Conservation (phyloP, 1,139 yeast genomes). For the Suhomyces maxii region DNA sequence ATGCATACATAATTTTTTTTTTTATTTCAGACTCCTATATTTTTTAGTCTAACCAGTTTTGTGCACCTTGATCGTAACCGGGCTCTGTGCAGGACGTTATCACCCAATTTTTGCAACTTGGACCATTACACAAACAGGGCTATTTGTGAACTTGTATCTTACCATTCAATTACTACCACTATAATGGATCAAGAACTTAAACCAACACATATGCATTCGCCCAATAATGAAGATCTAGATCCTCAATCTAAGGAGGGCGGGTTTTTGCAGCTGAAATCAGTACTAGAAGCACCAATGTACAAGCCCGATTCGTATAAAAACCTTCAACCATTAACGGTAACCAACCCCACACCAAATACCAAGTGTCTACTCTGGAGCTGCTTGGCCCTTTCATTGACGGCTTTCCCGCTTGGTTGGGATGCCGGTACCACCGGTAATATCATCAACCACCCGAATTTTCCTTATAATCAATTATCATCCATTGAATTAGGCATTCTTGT, state of each 20-base stretch:
- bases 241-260: not conserved
- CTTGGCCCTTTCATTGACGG: constrained; percentile 15
- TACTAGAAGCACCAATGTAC: not conserved
- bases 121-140: not conserved
- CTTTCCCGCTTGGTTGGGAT: constrained; percentile 37
- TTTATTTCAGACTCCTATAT: constrained; percentile 3
- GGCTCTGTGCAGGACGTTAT: constrained; percentile 3
- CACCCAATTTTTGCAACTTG: constrained; percentile 4
- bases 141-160: not conserved
- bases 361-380: not conserved
- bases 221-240: not conserved
- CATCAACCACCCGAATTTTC: constrained; percentile 14
- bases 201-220: not conserved
- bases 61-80: constrained; percentile 5
- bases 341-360: not conserved
- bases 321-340: not conserved
- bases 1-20: constrained; percentile 3
- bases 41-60: constrained; percentile 6
- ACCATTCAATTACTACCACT: not conserved
- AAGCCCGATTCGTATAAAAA: not conserved
- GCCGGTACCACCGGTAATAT: constrained; percentile 33
- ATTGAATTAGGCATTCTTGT: constrained; percentile 23
- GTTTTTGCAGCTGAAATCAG: not conserved
- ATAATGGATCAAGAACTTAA: not conserved
- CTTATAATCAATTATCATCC: constrained; percentile 4